phyloP scores from a whole-genome alignment of 768 basidiomycete species.

The Panaeolus cyanescens region DNA sequence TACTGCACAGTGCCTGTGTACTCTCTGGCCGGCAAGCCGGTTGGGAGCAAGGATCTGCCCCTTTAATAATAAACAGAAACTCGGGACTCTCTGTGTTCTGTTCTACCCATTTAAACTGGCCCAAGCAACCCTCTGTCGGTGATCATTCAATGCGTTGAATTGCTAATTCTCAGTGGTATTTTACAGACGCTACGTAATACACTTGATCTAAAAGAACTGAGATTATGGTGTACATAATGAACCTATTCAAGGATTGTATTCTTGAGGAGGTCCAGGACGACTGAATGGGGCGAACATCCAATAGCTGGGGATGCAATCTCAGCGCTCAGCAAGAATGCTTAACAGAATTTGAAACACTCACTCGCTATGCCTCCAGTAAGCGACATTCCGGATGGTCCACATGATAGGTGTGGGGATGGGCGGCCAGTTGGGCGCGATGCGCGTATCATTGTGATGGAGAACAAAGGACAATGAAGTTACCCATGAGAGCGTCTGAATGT shows the following conservation, averaged over 20 bases:
- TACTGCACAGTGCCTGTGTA: not conserved
- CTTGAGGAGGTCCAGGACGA: not conserved
- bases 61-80: too few species aligned
- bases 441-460: slow-evolving; percentile 7
- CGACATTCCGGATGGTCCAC: slow-evolving; percentile 15
- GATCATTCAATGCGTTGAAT: too few species aligned
- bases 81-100: too few species aligned
- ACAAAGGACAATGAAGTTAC: not conserved
- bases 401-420: slow-evolving; percentile 11
- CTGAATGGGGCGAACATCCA: slow-evolving; percentile 11
- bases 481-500: slow-evolving; percentile 1
- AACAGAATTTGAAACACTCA: not conserved
- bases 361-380: slow-evolving; percentile 13
- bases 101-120: too few species aligned
- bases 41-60: not conserved
- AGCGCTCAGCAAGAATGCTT: not conserved
- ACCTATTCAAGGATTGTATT: not conserved
- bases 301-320: slow-evolving; percentile 2
- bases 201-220: too few species aligned
- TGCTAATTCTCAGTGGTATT: not conserved
- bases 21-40: not conserved
- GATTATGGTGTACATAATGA: not conserved
- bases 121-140: too few species aligned
- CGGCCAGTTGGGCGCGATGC: slow-evolving; percentile 13
- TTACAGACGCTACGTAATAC: too few species aligned